phyloP scores from a whole-genome alignment of 2,329 filamentous ascomycete species.

The Cercospora citrullina region DNA sequence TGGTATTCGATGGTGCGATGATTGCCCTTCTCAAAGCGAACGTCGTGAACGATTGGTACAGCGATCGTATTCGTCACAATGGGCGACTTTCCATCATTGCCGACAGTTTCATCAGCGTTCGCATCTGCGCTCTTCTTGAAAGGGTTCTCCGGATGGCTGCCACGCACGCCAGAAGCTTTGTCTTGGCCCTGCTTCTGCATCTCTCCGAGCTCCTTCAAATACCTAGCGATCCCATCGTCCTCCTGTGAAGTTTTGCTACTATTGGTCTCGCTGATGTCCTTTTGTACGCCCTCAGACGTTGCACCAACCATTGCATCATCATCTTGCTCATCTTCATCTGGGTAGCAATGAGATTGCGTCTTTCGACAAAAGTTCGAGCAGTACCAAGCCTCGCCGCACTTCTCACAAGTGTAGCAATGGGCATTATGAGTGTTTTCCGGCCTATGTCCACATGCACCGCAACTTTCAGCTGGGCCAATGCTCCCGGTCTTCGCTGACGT shows the following conservation, averaged over 20 bases:
- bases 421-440: neutral
- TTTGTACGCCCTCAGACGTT: neutral
- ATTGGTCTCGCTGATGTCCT: neutral
- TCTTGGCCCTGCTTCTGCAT: neutral
- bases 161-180: neutral
- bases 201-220: neutral
- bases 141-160: neutral
- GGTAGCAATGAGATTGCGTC: conserved; percentile 2
- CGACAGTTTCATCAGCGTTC: neutral
- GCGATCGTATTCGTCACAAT: neutral
- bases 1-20: conserved; percentile 5
- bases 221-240: neutral
- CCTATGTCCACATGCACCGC: neutral
- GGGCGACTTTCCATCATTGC: neutral
- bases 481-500: neutral
- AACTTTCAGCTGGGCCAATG: neutral
- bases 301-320: neutral
- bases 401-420: neutral
- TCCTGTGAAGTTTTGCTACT: neutral
- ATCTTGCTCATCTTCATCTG: conserved; percentile 2
- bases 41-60: neutral
- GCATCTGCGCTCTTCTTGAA: neutral
- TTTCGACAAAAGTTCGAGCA: neutral
- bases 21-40: neutral
- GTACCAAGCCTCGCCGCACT: neutral